A percentile compares a stretch with the other conserved stretches of the same genome.
phyloP scores from a whole-genome alignment of 176 grass and related monocot genomes.

The Aegilops tauschii region DNA sequence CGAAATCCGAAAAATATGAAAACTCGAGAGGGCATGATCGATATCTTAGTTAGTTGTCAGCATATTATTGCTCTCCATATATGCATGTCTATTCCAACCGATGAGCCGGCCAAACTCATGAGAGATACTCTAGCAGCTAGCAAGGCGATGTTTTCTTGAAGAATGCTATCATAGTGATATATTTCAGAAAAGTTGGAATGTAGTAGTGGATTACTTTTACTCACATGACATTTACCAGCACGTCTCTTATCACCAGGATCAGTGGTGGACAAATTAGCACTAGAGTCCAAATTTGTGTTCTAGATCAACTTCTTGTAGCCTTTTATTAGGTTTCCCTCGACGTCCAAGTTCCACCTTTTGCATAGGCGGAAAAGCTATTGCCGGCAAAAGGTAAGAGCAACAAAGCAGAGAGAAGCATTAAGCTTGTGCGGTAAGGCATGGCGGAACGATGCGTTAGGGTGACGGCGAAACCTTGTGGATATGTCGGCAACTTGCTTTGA shows the following conservation, averaged over 20 bases:
- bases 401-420: neutral
- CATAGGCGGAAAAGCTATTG: neutral
- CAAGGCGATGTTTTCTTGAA: too few species aligned
- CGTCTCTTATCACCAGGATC: neutral
- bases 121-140: neutral
- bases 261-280: constrained; percentile 13
- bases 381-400: neutral
- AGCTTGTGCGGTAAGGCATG: constrained; percentile 24
- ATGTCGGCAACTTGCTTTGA: constrained; percentile 32
- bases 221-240: neutral
- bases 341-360: constrained; percentile 18
- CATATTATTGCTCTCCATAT: neutral
- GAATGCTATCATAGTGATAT: neutral
- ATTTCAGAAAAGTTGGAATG: neutral
- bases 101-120: neutral
- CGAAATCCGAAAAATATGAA: neutral
- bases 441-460: constrained; percentile 12
- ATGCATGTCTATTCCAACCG: neutral
- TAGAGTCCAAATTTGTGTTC: neutral
- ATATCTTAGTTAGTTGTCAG: neutral
- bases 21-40: neutral
- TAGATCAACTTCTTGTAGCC: neutral
- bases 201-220: neutral
- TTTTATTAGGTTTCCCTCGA: constrained; percentile 36
- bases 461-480: constrained; percentile 9